Percentiles rank a stretch among this genome's conserved stretches.
phyloP scores from a whole-genome alignment of 768 basidiomycete species.

The Tricholoma matsutake region DNA sequence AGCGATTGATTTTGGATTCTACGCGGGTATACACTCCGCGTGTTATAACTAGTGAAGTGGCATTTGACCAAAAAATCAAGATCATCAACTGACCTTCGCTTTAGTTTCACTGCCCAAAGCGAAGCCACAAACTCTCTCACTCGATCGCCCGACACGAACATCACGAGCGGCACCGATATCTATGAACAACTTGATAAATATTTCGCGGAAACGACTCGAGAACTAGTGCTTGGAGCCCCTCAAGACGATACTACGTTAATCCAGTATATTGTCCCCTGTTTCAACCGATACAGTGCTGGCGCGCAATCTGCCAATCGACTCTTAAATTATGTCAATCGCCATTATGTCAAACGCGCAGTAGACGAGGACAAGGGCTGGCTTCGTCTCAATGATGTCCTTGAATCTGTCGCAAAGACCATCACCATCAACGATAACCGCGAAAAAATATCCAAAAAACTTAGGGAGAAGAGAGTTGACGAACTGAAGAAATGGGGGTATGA shows the following conservation, averaged over 20 bases:
- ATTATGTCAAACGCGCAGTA: conserved; percentile 71
- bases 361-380: conserved; percentile 83
- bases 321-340: conserved; percentile 76
- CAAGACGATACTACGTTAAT: conserved; percentile 64
- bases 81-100: conserved; percentile 15
- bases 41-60: conserved; percentile 72
- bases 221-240: conserved; percentile 60
- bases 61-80: conserved; percentile 12
- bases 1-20: conserved; percentile 66
- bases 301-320: conserved; percentile 68
- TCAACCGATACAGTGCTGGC: conserved; percentile 67
- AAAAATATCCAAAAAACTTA: conserved; percentile 53
- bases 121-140: conserved; percentile 38
- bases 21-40: conserved; percentile 78
- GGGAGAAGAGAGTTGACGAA: conserved; percentile 59
- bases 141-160: conserved; percentile 25
- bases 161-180: conserved; percentile 59
- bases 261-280: conserved; percentile 68
- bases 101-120: conserved; percentile 54
- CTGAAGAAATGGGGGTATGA: conserved; percentile 70
- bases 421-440: conserved; percentile 53
- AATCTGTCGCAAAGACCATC: conserved; percentile 53
- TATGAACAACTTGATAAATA: conserved; percentile 75
- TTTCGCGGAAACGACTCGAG: conserved; percentile 57
- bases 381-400: conserved; percentile 60